Evolutionary conservation across 352 stramenopile species (phyloP).

Genomic region (Halophytophthora polymorphica): DNA sequence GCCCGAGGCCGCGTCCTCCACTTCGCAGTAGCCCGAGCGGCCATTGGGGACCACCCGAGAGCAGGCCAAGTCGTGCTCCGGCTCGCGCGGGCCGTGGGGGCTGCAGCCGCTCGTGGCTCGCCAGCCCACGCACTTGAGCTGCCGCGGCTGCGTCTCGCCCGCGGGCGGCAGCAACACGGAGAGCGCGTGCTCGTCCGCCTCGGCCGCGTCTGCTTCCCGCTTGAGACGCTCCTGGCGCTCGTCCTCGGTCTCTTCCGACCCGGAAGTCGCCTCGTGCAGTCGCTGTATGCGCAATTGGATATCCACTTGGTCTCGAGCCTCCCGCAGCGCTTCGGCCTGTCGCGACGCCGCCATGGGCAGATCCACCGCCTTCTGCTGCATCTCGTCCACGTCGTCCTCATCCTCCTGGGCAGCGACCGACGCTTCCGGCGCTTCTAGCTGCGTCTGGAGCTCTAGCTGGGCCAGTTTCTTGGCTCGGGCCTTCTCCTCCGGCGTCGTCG

Average conservation of each 20-base stretch:
- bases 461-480: neutral
- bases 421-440: constrained; percentile 1
- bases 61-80: constrained; percentile 1
- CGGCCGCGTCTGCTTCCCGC: constrained; percentile 14
- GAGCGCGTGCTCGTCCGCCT: constrained; percentile 29
- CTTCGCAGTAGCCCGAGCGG: constrained; percentile 31
- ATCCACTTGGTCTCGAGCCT: no score
- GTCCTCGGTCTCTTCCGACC: no score
- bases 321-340: constrained; percentile 12
- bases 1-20: constrained; percentile 15
- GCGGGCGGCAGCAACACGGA: constrained; percentile 29
- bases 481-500: constrained; percentile 6
- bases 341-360: constrained; percentile 17
- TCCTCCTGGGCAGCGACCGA: neutral
- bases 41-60: constrained; percentile 3
- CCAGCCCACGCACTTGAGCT: constrained; percentile 16
- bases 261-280: no score
- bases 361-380: constrained; percentile 13
- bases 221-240: no score
- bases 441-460: constrained; percentile 8
- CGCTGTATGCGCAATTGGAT: no score
- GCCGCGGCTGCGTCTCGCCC: constrained; percentile 16
- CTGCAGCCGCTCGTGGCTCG: constrained; percentile 1
- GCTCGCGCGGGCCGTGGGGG: constrained; percentile 1
- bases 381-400: neutral